A percentile compares a stretch with the other conserved stretches of the same genome.
Conservation (phyloP, 2,329 filamentous ascomycete species). For the Diaporthe batatas region DNA sequence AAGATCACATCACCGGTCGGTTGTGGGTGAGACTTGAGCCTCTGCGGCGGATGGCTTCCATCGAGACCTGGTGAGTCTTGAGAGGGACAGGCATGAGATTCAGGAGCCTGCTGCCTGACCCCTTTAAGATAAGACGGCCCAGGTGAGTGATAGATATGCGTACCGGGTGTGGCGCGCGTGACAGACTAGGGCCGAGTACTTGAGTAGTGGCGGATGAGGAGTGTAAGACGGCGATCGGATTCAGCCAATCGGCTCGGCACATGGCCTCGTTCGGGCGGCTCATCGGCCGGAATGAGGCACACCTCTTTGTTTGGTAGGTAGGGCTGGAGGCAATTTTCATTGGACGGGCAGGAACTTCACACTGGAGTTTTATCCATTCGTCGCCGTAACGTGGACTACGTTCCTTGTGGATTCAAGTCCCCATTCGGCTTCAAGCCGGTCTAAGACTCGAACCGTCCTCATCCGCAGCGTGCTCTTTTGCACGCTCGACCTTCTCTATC, state of each 20-base stretch:
- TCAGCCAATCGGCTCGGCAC: slow-evolving; percentile 39
- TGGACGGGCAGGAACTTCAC: neutral
- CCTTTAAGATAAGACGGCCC: neutral
- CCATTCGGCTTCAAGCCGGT: slow-evolving; percentile 11
- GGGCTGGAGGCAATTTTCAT: neutral
- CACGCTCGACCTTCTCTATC: slow-evolving; percentile 1
- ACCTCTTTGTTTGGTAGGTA: neutral
- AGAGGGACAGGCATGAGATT: neutral
- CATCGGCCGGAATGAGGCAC: slow-evolving; percentile 25
- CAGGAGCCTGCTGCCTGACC: neutral
- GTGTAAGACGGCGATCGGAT: slow-evolving; percentile 1
- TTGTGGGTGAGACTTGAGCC: slow-evolving; percentile 2
- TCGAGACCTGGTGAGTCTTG: neutral
- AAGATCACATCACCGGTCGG: neutral
- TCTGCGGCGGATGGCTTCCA: neutral
- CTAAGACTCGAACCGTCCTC: neutral
- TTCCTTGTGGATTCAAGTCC: neutral
- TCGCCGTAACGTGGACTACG: neutral
- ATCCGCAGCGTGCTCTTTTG: neutral
- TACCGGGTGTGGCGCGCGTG: slow-evolving; percentile 21
- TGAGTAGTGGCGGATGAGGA: neutral
- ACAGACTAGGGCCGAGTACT: neutral
- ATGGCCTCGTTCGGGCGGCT: slow-evolving; percentile 26
- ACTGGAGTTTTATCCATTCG: neutral
- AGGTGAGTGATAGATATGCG: too few species aligned